These are phyloP conservation scores for Dactylellina parvicollis DNA, from an alignment of 2,329 filamentous ascomycete genomes.

Conservation along the genomic window DNA sequence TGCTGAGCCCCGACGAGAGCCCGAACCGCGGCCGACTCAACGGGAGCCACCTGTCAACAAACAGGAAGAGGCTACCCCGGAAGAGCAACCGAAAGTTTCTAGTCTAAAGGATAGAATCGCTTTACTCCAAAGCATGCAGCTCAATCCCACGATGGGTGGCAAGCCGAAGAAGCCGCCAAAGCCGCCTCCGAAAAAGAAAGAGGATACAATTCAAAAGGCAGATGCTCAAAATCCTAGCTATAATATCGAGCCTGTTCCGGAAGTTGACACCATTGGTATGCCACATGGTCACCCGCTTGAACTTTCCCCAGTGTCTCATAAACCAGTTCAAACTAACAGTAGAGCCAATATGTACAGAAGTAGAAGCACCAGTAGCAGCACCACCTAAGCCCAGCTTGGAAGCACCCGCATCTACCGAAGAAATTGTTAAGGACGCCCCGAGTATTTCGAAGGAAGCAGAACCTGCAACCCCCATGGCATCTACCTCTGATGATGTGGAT, in stretches of 20 bases:
- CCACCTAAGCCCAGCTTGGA: constrained; percentile 19
- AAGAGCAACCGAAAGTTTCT: constrained; percentile 88
- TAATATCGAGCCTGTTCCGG: background rate
- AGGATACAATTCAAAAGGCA: constrained; percentile 54
- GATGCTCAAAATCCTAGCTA: constrained; percentile 15
- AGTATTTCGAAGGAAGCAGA: background rate
- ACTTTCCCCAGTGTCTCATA: background rate
- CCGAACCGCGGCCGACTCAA: constrained; percentile 69
- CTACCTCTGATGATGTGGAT: background rate
- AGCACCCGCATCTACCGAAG: background rate
- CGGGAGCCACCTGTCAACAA: constrained; percentile 44
- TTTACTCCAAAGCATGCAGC: constrained; percentile 88
- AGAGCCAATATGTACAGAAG: too few relatives aligned
- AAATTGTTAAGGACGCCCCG: background rate
- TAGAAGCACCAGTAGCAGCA: background rate
- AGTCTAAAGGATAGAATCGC: constrained; percentile 96
- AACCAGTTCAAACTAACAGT: background rate
- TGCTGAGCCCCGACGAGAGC: constrained; percentile 80
- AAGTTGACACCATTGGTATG: background rate
- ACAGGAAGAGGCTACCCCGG: constrained; percentile 67
- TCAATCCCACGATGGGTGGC: constrained; percentile 82
- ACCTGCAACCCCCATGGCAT: background rate
- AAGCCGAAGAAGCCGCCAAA: constrained; percentile 90
- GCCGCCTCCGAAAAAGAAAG: constrained; percentile 70
- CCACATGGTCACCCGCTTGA: background rate